A percentile compares a stretch with the other conserved stretches of the same genome.
Conservation (phyloP, 2,329 filamentous ascomycete species). For the Myriosclerotinia curreyana region DNA sequence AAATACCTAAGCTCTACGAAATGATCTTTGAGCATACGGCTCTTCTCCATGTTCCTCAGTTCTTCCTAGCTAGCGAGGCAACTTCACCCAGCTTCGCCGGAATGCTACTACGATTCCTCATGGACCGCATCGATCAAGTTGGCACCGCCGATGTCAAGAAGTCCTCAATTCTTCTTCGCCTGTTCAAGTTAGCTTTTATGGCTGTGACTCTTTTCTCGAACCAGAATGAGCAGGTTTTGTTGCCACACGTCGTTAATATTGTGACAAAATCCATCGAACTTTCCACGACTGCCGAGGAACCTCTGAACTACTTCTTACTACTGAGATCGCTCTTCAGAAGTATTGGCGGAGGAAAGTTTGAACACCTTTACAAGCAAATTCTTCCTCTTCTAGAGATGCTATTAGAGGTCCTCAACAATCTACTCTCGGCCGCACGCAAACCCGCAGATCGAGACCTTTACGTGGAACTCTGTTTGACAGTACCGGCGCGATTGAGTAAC, state of each 20-base stretch:
- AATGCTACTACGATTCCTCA: conserved; percentile 95
- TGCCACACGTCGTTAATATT: conserved; percentile 95
- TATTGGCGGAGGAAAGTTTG: conserved; percentile 95
- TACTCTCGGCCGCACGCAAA: conserved; percentile 86
- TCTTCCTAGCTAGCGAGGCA: conserved; percentile 96
- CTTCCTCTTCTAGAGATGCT: conserved; percentile 95
- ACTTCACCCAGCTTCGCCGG: conserved; percentile 97
- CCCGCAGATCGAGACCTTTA: conserved; percentile 91
- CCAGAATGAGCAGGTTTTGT: conserved; percentile 91
- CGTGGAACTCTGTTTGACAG: conserved; percentile 93
- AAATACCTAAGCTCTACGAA: conserved; percentile 94
- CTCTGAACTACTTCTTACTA: conserved; percentile 97
- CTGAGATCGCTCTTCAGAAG: conserved; percentile 90
- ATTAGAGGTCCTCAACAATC: conserved; percentile 91
- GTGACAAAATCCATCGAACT: conserved; percentile 96
- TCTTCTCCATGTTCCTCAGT: conserved; percentile 92
- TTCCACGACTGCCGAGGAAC: conserved; percentile 91
- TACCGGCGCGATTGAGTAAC: conserved; percentile 90
- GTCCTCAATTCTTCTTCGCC: conserved; percentile 83
- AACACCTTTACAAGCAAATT: conserved; percentile 98
- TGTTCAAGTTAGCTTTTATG: conserved; percentile 99
- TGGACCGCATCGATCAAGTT: conserved; percentile 94
- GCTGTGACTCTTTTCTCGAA: conserved; percentile 92
- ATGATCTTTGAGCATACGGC: conserved; percentile 98
- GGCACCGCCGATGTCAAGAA: conserved; percentile 89